These are phyloP conservation scores for Torulaspora indica DNA, from an alignment of 805 yeast species.

Conservation along the genomic window DNA sequence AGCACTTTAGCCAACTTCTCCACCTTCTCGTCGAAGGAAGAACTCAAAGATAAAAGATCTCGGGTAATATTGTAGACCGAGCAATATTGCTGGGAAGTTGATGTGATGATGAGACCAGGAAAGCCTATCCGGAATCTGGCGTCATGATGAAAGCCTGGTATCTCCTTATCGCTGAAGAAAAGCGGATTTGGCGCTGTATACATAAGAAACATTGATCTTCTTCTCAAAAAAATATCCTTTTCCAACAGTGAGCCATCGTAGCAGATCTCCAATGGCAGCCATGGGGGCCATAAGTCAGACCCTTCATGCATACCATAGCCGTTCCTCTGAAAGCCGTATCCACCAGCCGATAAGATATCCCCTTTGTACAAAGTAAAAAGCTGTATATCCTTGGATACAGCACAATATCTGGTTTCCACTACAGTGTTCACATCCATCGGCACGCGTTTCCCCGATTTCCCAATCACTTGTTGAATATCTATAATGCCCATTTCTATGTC, in stretches of 20 bases:
- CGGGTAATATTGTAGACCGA: slow-evolving; percentile 47
- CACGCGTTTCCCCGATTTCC: slow-evolving; percentile 27
- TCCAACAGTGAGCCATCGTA: slow-evolving; percentile 44
- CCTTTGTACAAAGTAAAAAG: slow-evolving; percentile 47
- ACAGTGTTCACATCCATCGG: slow-evolving; percentile 35
- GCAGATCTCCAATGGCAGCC: slow-evolving; percentile 60
- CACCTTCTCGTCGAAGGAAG: slow-evolving; percentile 39
- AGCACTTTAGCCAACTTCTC: slow-evolving; percentile 48
- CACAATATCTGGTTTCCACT: slow-evolving; percentile 55
- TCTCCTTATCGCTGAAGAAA: slow-evolving; percentile 38
- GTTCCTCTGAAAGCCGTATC: slow-evolving; percentile 28
- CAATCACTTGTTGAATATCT: slow-evolving; percentile 40
- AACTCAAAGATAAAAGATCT: slow-evolving; percentile 40
- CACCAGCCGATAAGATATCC: slow-evolving; percentile 33
- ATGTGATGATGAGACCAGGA: slow-evolving; percentile 49
- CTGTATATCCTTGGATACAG: slow-evolving; percentile 52
- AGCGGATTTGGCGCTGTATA: slow-evolving; percentile 50
- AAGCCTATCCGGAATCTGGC: slow-evolving; percentile 35
- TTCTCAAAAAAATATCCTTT: slow-evolving; percentile 46
- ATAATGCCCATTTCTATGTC: slow-evolving; percentile 56
- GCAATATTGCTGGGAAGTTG: slow-evolving; percentile 54
- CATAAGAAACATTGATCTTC: slow-evolving; percentile 49
- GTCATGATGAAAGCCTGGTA: slow-evolving; percentile 25
- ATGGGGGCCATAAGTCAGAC: slow-evolving; percentile 55
- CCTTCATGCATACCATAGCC: slow-evolving; percentile 31